Conservation (phyloP, 2,329 filamentous ascomycete genomes). For the Cordyceps farinosa region DNA sequence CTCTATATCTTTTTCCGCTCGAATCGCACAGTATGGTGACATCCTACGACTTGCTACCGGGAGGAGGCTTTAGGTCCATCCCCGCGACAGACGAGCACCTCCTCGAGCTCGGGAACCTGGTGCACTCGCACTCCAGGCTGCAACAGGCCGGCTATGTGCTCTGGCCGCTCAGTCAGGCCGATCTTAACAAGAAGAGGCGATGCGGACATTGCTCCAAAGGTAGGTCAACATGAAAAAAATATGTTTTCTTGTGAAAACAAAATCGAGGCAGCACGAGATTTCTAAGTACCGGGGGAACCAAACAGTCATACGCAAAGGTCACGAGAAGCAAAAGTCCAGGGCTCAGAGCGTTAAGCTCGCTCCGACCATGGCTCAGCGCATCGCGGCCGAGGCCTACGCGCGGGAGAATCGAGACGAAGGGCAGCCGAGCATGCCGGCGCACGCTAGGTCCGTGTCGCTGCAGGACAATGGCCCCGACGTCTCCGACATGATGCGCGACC, state of each 20-base stretch:
- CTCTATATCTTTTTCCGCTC: background rate
- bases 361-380: background rate
- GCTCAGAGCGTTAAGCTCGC: background rate
- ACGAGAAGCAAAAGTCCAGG: conserved; percentile 17
- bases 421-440: background rate
- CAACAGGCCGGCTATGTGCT: conserved; percentile 28
- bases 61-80: conserved; percentile 21
- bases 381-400: background rate
- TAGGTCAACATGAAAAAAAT: conserved; percentile 14
- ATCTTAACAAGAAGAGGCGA: conserved; percentile 31
- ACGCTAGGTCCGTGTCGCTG: conserved; percentile 6
- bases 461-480: background rate
- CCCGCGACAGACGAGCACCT: conserved; percentile 23
- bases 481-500: background rate
- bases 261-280: background rate
- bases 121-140: conserved; percentile 23
- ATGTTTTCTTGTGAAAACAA: background rate
- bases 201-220: conserved; percentile 28
- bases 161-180: conserved; percentile 23
- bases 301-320: conserved; percentile 9
- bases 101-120: conserved; percentile 21
- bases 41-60: background rate
- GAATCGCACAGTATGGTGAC: background rate
- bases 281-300: background rate
- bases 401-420: background rate